phyloP scores from a whole-genome alignment of 164 flowering plant species.

The Sedum album region DNA sequence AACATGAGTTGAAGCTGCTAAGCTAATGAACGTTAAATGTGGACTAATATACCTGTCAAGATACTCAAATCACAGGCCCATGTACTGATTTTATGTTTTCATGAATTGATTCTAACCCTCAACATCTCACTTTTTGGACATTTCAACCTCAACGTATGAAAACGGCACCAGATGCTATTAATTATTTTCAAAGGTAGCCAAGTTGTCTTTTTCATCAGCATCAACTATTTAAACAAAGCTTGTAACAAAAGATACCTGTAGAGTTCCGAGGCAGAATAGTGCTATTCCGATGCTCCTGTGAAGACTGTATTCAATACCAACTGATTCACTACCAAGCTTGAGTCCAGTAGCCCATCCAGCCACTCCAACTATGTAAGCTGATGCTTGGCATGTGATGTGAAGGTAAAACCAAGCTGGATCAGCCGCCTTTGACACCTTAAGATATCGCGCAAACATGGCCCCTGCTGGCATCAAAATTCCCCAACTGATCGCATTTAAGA shows the following conservation, averaged over 20 bases:
- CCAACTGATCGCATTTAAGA: slow-evolving; percentile 21
- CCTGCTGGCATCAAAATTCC: slow-evolving; percentile 21
- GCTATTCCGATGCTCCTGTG: slow-evolving; percentile 29
- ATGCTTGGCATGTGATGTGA: slow-evolving; percentile 21
- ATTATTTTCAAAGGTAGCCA: not conserved
- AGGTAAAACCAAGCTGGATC: slow-evolving; percentile 34
- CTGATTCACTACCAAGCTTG: slow-evolving; percentile 24
- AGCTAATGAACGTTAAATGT: not conserved
- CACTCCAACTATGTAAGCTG: slow-evolving; percentile 31
- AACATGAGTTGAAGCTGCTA: slow-evolving; percentile 1
- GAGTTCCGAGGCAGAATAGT: slow-evolving; percentile 26
- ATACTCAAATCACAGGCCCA: not conserved
- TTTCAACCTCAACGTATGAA: not conserved
- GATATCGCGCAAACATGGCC: slow-evolving; percentile 20
- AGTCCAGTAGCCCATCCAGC: slow-evolving; percentile 35
- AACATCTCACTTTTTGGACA: not conserved
- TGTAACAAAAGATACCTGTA: slow-evolving; percentile 19
- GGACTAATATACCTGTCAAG: not conserved
- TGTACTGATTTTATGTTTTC: not conserved
- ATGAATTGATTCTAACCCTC: not conserved
- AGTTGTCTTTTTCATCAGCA: not conserved
- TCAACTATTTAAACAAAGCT: not conserved
- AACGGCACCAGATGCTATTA: not conserved
- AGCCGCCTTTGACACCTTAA: slow-evolving; percentile 19
- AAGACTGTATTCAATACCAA: slow-evolving; percentile 3